Evolutionary conservation across 768 basidiomycete genomes (phyloP), one percentile per base, ranked within the genome.

Genomic region (Phanerochaete sordida): DNA sequence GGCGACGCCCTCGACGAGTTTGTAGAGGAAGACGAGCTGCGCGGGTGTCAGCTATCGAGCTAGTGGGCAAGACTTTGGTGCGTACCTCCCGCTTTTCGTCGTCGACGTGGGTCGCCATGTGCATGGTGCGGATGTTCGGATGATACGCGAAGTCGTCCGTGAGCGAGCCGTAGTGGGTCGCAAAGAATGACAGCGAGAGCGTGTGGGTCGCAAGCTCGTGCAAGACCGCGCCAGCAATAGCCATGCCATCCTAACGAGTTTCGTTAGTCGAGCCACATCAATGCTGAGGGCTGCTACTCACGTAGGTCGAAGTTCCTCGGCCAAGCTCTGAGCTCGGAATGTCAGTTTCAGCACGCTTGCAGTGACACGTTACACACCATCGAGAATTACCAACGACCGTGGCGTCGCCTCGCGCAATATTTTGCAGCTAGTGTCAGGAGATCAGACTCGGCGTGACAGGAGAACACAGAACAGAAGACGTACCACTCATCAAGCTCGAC

Each of bases 181-280:
- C 96, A 68, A 99, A 99, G 79, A 98, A 97, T 1, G 92, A 89
- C 27, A 98, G 76, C 12, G 95, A 88, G 4, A 97, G 77, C 0
- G 93, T 95, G 67, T 93, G 92, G 0, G 95, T 97, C 1, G 97
- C 93, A 16, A 99, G 82, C 69, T 96, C 86, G 71, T 99, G 97
- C 21, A 98, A 73, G 15, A 98, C 97, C 11, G 96, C 90, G 57
- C 90, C 91, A 47, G 97, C 96, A 65, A 98, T 98, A 7, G 95
- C 94, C 93, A 98, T 94, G n/a, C 96, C 97, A 72, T 99, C 97
- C 86, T 93, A 60, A n/a, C n/a, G n/a, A n/a, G n/a, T n/a, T n/a
- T n/a, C n/a, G n/a, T n/a, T n/a, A n/a, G n/a, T n/a, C 16, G 49
- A 44, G 27, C 16, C 8, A 6, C 54, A 12, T 56, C 56, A 62